Percentiles rank a stretch among this genome's conserved stretches.
phyloP scores from a whole-genome alignment of 805 yeast genomes.

The Kregervanrija delftensis region DNA sequence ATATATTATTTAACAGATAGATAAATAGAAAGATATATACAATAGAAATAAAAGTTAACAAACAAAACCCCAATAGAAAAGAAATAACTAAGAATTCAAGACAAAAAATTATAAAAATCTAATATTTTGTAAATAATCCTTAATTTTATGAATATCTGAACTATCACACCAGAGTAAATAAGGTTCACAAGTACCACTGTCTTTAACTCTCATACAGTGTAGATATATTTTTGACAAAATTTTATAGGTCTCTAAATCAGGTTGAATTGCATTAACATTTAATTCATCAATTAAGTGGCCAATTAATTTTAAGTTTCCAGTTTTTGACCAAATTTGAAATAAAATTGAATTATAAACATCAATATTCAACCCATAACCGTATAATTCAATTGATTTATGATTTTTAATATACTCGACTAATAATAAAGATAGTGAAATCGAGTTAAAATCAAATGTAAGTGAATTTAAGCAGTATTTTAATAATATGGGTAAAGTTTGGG shows the following conservation, averaged over 20 bases:
- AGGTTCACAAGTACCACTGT: conserved; percentile 16
- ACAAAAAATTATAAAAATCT: conserved; percentile 6
- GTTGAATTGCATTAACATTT: conserved; percentile 24
- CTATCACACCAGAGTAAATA: conserved; percentile 25
- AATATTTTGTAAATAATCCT: conserved; percentile 13
- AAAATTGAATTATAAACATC: conserved; percentile 25
- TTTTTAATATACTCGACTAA: conserved; percentile 20
- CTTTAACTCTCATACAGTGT: conserved; percentile 22
- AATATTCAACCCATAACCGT: conserved; percentile 25
- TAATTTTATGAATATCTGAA: conserved; percentile 19
- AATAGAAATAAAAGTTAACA: too few species aligned
- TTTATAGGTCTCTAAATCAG: conserved; percentile 23
- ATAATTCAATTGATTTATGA: conserved; percentile 23
- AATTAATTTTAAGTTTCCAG: conserved; percentile 21
- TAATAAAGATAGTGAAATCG: conserved; percentile 19
- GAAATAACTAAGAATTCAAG: neutral
- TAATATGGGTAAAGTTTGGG: conserved; percentile 21
- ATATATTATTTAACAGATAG: too few species aligned
- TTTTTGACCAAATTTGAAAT: conserved; percentile 21
- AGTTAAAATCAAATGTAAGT: conserved; percentile 24
- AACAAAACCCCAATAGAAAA: too few species aligned
- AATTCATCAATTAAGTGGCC: conserved; percentile 22
- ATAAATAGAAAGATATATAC: neutral
- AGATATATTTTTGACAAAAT: conserved; percentile 21
- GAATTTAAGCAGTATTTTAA: conserved; percentile 23